Percentiles rank a stretch among this genome's conserved stretches.
phyloP scores from a whole-genome alignment of 441 rosid species.

The Pelargonium myrrhifolium region DNA sequence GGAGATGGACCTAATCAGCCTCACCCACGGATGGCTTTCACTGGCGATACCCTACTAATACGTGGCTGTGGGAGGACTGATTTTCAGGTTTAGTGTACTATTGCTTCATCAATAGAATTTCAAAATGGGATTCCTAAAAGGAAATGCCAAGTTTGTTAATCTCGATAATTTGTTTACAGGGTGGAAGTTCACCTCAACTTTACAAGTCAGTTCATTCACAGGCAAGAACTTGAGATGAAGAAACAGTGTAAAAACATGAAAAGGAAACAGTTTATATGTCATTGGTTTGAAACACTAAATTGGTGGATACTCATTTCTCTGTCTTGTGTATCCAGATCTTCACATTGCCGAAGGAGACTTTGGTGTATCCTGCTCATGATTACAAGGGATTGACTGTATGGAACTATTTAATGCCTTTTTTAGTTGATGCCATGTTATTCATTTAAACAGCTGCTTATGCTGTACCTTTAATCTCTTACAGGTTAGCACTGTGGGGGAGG shows the following conservation, averaged over 20 bases:
- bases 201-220: conserved; percentile 88
- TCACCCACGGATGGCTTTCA: conserved; percentile 84
- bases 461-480: conserved; percentile 19
- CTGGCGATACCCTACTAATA: conserved; percentile 78
- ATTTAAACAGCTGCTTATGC: conserved; percentile 11
- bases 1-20: conserved; percentile 76
- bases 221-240: conserved; percentile 35
- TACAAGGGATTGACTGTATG: conserved; percentile 74
- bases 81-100: conserved; percentile 59
- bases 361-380: conserved; percentile 88
- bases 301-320: neutral
- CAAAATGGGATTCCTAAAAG: neutral
- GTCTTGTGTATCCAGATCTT: conserved; percentile 46
- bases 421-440: conserved; percentile 1
- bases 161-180: conserved; percentile 35
- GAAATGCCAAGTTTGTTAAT: neutral
- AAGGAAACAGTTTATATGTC: neutral
- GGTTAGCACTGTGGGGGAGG: conserved; percentile 91
- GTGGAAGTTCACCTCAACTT: conserved; percentile 74
- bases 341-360: conserved; percentile 71
- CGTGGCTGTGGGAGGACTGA: conserved; percentile 97
- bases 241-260: no score
- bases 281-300: neutral
- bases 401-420: conserved; percentile 6
- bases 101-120: neutral